Percentiles rank a stretch among this genome's conserved stretches.
Evolutionary conservation across 2,329 filamentous ascomycete species (phyloP).

Genomic region (Lasiodiplodia gonubiensis): DNA sequence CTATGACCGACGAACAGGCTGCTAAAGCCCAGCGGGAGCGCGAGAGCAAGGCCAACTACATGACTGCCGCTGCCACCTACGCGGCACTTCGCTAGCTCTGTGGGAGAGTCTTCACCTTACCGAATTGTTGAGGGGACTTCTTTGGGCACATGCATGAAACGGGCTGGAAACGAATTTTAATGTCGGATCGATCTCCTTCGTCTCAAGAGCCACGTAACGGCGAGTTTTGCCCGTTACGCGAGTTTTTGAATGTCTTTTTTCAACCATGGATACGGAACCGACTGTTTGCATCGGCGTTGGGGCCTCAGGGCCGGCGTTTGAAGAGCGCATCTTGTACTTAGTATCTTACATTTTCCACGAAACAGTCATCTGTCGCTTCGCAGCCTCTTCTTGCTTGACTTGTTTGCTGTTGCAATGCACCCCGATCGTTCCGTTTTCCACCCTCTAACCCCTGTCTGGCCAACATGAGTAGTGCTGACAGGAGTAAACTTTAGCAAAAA

Average conservation of each 20-base stretch:
- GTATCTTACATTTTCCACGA: not conserved
- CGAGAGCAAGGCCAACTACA: not conserved
- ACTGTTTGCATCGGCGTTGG: not conserved
- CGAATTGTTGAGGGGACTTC: not conserved
- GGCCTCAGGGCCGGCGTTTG: not conserved
- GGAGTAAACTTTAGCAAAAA: not conserved
- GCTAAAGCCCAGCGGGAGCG: not conserved
- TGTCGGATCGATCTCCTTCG: not conserved
- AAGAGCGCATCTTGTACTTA: not conserved
- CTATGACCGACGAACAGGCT: not conserved
- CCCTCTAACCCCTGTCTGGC: not conserved
- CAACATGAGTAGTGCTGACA: not conserved
- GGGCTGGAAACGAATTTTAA: not conserved
- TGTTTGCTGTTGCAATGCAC: not conserved
- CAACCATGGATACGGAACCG: not conserved
- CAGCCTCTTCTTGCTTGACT: not conserved
- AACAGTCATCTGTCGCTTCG: not conserved
- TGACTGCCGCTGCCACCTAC: slow-evolving; percentile 17
- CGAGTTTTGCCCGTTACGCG: not conserved
- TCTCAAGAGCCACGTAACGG: not conserved
- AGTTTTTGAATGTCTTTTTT: not conserved
- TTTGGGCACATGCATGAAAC: not conserved
- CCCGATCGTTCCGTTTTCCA: not conserved
- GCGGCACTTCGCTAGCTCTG: slow-evolving; percentile 5
- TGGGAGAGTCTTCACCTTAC: not conserved